Base-by-base conservation (phyloP, 768 basidiomycete genomes). In the Tricholoma flavovirens region DNA sequence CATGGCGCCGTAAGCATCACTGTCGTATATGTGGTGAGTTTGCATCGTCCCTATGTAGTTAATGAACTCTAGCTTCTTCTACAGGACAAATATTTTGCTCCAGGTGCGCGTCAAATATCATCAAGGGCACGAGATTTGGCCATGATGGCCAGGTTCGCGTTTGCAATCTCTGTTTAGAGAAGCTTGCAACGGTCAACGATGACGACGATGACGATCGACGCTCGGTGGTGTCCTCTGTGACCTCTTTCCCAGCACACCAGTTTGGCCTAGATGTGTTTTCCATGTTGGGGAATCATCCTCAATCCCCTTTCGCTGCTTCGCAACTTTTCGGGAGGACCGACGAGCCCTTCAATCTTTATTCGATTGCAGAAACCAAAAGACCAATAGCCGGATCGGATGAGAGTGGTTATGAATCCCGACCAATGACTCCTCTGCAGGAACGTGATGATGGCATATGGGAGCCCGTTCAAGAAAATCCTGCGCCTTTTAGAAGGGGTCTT, bases 21-120 rank as follows among this genome's bases (percentile, higher is more conserved):
- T 99, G 97, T 72, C 84, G 97, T 11, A 93, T 98, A 69, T 98
- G 97, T 66, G 93, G 93, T 88, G 66, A 55, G 80, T 71, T 43
- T 51, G 49, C 49, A 36, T 26, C 24, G 36, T 48, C 22, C 46
- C 29, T 15, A 46, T 35, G 7, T 5, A 5, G 10, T 15, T 12
- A 29, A 15, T 30, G n/a, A 48, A n/a, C 46, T 48, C 14, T 29
- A 48, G 26, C 46, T 48, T 48, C 48, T 53, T 5, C n/a, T 32
- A 57, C 48, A 89, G 95, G 95, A 30, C 95, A 97, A 70, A 95
- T 99, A 68, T 99, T 98, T 68, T 99, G 97, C 70, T 93, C 92
- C 30, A 84, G 93, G 8, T 99, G 97, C 69, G 94, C 97, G 2
- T 95, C 93, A 29, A 96, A 97, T 64, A 89, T 97, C 62, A 94